These are phyloP conservation scores for Aspergillus pseudonomiae DNA, from an alignment of 2,329 filamentous ascomycete species.

Conservation along the genomic window DNA sequence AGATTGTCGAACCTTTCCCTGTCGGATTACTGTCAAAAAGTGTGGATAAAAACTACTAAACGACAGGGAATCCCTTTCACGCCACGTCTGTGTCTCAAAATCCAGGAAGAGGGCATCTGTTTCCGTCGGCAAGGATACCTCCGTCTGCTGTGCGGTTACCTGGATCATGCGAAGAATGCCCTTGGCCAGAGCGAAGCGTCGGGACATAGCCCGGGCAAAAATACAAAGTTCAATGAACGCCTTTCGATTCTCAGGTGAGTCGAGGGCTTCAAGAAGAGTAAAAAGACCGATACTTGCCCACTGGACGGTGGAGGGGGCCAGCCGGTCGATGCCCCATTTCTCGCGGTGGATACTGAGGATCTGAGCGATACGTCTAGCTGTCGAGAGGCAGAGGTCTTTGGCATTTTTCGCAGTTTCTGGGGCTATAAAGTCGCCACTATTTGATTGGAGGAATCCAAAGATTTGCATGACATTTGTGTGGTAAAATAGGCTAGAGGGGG, in stretches of 20 bases:
- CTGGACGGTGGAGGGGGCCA: conserved; percentile 29
- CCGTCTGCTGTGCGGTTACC: conserved; percentile 27
- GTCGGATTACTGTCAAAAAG: conserved; percentile 17
- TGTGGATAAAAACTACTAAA: conserved; percentile 34
- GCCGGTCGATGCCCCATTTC: conserved; percentile 34
- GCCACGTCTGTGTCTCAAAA: conserved; percentile 26
- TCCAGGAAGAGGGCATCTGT: conserved; percentile 27
- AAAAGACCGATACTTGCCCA: conserved; percentile 31
- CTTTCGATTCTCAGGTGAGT: conserved; percentile 22
- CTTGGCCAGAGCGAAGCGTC: conserved; percentile 30
- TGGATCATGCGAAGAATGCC: conserved; percentile 33
- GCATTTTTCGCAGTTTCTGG: conserved; percentile 15
- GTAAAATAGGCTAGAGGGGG: conserved; percentile 25
- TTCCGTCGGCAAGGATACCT: conserved; percentile 27
- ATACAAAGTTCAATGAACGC: conserved; percentile 34
- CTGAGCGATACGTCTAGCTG: conserved; percentile 26
- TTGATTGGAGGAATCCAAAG: conserved; percentile 28
- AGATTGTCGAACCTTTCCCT: conserved; percentile 10
- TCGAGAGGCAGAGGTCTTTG: conserved; percentile 21
- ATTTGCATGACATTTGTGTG: conserved; percentile 33
- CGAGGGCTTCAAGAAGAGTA: conserved; percentile 30
- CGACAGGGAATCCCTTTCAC: conserved; percentile 12
- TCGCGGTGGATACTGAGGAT: conserved; percentile 29
- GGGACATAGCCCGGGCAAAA: conserved; percentile 26
- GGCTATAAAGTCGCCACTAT: conserved; percentile 6